These are phyloP conservation scores for Nitzschia sp. DNA, from an alignment of 108 stramenopile species.

Conservation along the genomic window DNA sequence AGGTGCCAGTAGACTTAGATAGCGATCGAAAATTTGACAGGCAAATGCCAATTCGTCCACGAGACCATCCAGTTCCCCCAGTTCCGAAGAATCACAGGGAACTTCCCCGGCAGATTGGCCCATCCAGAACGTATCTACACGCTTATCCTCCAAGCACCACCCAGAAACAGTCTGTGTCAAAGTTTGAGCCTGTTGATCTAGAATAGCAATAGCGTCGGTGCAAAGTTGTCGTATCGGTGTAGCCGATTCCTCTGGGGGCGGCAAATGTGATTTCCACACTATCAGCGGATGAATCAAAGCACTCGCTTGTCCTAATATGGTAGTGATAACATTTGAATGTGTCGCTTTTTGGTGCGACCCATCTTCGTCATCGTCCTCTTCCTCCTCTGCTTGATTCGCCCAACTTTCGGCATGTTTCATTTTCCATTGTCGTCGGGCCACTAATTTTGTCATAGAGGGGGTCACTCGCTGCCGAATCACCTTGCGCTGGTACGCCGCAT, in stretches of 20 bases:
- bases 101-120: slow-evolving; percentile 20
- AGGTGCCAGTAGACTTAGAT: slow-evolving; percentile 36
- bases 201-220: slow-evolving; percentile 44
- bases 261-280: slow-evolving; percentile 67
- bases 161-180: slow-evolving; percentile 59
- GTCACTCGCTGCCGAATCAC: slow-evolving; percentile 69
- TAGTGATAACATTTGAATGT: slow-evolving; percentile 67
- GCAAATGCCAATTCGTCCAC: slow-evolving; percentile 84
- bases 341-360: slow-evolving; percentile 24
- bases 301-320: slow-evolving; percentile 72
- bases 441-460: slow-evolving; percentile 62
- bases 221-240: slow-evolving; percentile 37
- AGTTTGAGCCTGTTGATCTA: slow-evolving; percentile 70
- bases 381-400: slow-evolving; percentile 33
- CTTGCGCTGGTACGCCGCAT: slow-evolving; percentile 67
- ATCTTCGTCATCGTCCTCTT: slow-evolving; percentile 35
- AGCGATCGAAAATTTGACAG: slow-evolving; percentile 76
- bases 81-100: background rate
- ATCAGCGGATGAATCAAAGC: slow-evolving; percentile 78
- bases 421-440: slow-evolving; percentile 41
- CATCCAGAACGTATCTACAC: slow-evolving; percentile 56
- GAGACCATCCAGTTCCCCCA: slow-evolving; percentile 49
- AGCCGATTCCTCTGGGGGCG: background rate
- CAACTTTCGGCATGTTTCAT: slow-evolving; percentile 38
- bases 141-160: slow-evolving; percentile 67